These are phyloP conservation scores for Neurospora sp. DNA, from an alignment of 495 filamentous ascomycete genomes.

Conservation along the genomic window DNA sequence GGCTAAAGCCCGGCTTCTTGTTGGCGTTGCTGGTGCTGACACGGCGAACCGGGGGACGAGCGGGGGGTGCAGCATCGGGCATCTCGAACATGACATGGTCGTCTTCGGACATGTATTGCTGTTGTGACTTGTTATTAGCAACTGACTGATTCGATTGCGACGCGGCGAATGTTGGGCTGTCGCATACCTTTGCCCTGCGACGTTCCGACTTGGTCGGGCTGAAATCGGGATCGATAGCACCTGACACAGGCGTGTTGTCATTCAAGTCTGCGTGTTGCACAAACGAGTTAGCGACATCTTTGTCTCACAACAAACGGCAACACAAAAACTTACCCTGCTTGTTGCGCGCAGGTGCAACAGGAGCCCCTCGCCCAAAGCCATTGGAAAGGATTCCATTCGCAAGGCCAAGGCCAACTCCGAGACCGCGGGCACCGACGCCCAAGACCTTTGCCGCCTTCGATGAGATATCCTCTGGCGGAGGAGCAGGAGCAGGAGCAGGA, in stretches of 20 bases:
- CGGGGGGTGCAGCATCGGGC: conserved; percentile 19
- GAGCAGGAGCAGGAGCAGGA: neutral
- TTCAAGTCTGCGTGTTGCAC: neutral
- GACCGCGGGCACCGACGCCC: conserved; percentile 26
- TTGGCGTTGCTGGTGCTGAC: conserved; percentile 32
- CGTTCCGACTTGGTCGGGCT: conserved; percentile 34
- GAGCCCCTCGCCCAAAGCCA: conserved; percentile 18
- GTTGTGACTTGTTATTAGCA: conserved; percentile 18
- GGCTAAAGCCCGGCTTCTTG: conserved; percentile 27
- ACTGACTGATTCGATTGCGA: neutral
- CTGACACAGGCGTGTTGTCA: conserved; percentile 3
- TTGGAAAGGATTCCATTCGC: conserved; percentile 7
- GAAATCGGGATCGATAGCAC: conserved; percentile 27
- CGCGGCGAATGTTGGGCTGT: conserved; percentile 7
- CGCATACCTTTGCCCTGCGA: conserved; percentile 33
- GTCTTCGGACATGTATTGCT: conserved; percentile 29
- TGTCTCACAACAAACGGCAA: conserved; percentile 10
- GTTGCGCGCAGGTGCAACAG: conserved; percentile 17
- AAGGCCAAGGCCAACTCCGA: conserved; percentile 5
- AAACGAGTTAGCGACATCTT: conserved; percentile 7
- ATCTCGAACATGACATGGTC: conserved; percentile 33
- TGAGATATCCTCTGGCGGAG: conserved; percentile 38
- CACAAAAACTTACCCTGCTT: conserved; percentile 15
- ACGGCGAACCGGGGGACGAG: conserved; percentile 27
- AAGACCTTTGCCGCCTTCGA: conserved; percentile 45